These are phyloP conservation scores for Acacia confusa DNA, from an alignment of 306 rosid genomes.

Conservation along the genomic window DNA sequence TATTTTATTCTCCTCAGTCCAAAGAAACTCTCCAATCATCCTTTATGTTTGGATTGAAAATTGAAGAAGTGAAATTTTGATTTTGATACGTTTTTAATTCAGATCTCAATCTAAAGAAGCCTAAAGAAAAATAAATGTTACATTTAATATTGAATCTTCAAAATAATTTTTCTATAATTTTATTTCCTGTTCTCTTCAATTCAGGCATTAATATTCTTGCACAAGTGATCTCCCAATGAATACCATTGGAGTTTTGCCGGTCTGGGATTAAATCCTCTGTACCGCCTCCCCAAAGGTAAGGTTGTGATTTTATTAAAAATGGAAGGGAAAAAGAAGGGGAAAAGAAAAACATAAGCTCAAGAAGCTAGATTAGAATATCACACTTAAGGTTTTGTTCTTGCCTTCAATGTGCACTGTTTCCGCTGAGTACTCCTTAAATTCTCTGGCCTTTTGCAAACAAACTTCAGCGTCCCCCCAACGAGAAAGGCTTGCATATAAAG, in stretches of 20 bases:
- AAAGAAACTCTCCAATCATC: neutral
- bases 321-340: neutral
- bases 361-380: conserved; percentile 29
- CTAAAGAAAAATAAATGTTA: neutral
- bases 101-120: neutral
- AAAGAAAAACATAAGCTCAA: neutral
- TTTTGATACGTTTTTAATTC: neutral
- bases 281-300: neutral
- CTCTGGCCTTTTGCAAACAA: conserved; percentile 84
- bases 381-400: conserved; percentile 42
- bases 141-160: neutral
- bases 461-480: conserved; percentile 93
- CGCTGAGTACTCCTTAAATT: conserved; percentile 59
- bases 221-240: neutral
- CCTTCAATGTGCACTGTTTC: conserved; percentile 75
- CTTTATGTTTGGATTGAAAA: neutral
- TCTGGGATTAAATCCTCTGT: conserved; percentile 5
- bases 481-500: conserved; percentile 85
- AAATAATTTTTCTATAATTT: too few relatives aligned
- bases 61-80: neutral
- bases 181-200: neutral
- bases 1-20: neutral
- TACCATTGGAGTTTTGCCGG: neutral
- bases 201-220: neutral
- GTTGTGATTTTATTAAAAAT: conserved; percentile 4